Evolutionary conservation across 1,139 yeast genomes (phyloP).

Genomic region (Schwanniomyces etchellsii): DNA sequence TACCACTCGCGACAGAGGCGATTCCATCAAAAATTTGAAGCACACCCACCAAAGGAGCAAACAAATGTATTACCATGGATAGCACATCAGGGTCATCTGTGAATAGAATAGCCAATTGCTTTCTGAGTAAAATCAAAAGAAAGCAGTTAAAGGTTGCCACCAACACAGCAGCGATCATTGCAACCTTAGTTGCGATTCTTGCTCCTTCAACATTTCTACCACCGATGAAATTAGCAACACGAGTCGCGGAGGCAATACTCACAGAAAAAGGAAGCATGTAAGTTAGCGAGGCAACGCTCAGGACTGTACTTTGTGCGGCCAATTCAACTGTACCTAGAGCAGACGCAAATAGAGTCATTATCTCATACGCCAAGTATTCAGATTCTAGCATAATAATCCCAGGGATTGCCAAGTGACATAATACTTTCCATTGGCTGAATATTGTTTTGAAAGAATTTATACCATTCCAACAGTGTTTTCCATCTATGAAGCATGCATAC

Average conservation of each 20-base stretch:
- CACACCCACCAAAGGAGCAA: conserved; percentile 65
- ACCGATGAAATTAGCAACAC: conserved; percentile 86
- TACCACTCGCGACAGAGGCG: conserved; percentile 80
- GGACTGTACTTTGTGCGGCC: conserved; percentile 86
- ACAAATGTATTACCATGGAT: conserved; percentile 37
- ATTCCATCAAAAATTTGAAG: conserved; percentile 76
- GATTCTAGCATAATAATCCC: conserved; percentile 73
- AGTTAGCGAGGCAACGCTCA: conserved; percentile 72
- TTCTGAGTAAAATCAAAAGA: conserved; percentile 46
- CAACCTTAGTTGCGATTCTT: conserved; percentile 58
- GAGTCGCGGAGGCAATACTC: conserved; percentile 79
- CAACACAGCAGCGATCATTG: conserved; percentile 51
- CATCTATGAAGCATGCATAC: conserved; percentile 56
- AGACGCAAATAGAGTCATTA: conserved; percentile 67
- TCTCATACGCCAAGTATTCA: conserved; percentile 69
- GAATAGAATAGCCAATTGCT: conserved; percentile 58
- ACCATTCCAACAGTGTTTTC: conserved; percentile 73
- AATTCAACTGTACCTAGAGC: conserved; percentile 76
- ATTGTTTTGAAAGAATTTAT: conserved; percentile 36
- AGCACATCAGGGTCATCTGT: conserved; percentile 67
- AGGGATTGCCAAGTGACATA: conserved; percentile 59
- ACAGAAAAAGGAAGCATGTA: conserved; percentile 89
- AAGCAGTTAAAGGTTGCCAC: conserved; percentile 56
- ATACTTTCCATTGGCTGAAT: conserved; percentile 54
- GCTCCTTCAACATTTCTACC: conserved; percentile 64